Percentiles rank a stretch among this genome's conserved stretches.
Evolutionary conservation across 192 early-diverging fungal species (phyloP).

Genomic region (Phycomyces blakesleeanus): DNA sequence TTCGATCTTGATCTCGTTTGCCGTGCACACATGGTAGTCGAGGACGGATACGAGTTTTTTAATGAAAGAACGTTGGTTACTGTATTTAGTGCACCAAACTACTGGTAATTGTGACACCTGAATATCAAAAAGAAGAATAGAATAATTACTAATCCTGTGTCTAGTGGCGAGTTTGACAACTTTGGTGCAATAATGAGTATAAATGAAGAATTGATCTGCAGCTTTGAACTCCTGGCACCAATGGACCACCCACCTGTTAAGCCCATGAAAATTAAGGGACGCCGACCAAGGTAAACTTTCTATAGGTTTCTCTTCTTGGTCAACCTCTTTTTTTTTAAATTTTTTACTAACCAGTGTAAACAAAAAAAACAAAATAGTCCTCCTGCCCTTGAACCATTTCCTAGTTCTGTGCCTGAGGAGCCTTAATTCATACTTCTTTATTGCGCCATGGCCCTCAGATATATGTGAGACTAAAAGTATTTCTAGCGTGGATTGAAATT

Average conservation of each 20-base stretch:
- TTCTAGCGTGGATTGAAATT: too few species aligned
- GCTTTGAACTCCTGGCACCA: conserved; percentile 57
- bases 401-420: too few species aligned
- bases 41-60: conserved; percentile 99
- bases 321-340: too few species aligned
- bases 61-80: conserved; percentile 93
- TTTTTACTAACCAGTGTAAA: too few species aligned
- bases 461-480: too few species aligned
- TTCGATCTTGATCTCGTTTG: conserved; percentile 95
- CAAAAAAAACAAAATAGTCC: too few species aligned
- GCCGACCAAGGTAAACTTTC: conserved; percentile 12
- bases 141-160: too few species aligned
- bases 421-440: too few species aligned
- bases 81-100: conserved; percentile 90
- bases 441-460: too few species aligned
- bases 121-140: too few species aligned
- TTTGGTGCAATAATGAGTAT: conserved; percentile 56
- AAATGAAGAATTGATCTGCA: conserved; percentile 78
- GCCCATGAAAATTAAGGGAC: conserved; percentile 18
- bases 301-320: too few species aligned
- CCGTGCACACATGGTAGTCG: conserved; percentile 91
- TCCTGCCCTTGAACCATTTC: too few species aligned
- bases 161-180: conserved; percentile 40
- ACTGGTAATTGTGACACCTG: conserved; percentile 44
- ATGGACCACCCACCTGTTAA: conserved; percentile 24